phyloP scores from a whole-genome alignment of 768 basidiomycete genomes.

The Auriscalpium microsporum region DNA sequence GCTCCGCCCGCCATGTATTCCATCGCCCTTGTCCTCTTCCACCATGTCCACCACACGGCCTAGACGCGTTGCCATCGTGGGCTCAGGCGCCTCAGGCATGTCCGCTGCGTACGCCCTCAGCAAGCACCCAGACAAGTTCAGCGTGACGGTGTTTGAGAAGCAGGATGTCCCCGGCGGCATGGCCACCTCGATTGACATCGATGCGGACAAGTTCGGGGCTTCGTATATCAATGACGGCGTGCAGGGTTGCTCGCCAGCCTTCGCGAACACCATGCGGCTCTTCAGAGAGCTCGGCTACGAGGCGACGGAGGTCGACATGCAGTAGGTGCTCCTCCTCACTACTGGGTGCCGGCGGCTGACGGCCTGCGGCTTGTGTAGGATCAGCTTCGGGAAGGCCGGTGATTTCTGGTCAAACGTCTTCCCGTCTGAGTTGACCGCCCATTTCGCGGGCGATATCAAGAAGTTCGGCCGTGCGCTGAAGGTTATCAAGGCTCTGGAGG shows the following conservation, averaged over 20 bases:
- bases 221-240: conserved; percentile 31
- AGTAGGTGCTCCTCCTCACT: conserved; percentile 12
- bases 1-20: background rate
- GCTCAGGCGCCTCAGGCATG: conserved; percentile 20
- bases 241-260: conserved; percentile 28
- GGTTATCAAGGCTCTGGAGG: conserved; percentile 25
- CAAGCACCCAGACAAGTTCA: conserved; percentile 23
- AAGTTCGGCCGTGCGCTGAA: conserved; percentile 26
- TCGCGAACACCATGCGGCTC: conserved; percentile 27
- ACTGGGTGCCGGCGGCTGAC: background rate
- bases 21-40: background rate
- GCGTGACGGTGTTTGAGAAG: conserved; percentile 26
- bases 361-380: conserved; percentile 9
- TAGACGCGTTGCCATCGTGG: conserved; percentile 5
- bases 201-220: conserved; percentile 24
- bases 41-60: background rate
- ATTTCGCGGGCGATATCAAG: conserved; percentile 23
- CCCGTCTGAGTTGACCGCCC: conserved; percentile 23
- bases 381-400: conserved; percentile 27
- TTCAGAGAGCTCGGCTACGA: conserved; percentile 27
- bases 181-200: conserved; percentile 28
- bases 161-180: conserved; percentile 22
- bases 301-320: conserved; percentile 26
- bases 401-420: conserved; percentile 34
- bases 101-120: conserved; percentile 28